Evolutionary conservation across 768 basidiomycete genomes (phyloP).

Genomic region (Lactarius hengduanensis): DNA sequence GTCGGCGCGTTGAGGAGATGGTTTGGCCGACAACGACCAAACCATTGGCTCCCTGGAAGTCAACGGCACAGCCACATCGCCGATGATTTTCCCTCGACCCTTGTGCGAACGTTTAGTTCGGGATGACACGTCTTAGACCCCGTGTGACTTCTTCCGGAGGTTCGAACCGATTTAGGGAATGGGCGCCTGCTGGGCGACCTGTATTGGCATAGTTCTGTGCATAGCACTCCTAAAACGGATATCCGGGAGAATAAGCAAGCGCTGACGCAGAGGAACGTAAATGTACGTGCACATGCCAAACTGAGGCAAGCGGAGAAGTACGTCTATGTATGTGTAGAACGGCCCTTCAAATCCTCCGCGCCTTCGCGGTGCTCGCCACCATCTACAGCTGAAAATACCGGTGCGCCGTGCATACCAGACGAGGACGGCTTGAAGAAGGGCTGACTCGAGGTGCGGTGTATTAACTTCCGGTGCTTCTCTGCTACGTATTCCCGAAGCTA

Average conservation of each 20-base stretch:
- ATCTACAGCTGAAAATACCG: constrained; percentile 9
- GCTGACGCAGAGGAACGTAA: not conserved
- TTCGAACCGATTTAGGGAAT: constrained; percentile 14
- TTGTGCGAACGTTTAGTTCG: not conserved
- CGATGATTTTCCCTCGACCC: not conserved
- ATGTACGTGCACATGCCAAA: constrained; percentile 3
- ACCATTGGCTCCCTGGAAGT: not conserved
- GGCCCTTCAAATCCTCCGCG: not conserved
- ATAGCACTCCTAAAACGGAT: constrained; percentile 8
- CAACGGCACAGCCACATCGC: constrained; percentile 25
- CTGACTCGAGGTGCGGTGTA: not conserved
- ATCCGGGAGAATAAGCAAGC: not conserved
- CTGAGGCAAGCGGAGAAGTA: not conserved
- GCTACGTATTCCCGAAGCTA: not conserved
- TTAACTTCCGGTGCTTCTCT: constrained; percentile 3
- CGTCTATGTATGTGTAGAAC: not conserved
- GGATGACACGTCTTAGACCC: not conserved
- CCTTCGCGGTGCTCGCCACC: not conserved
- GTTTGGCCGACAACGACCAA: not conserved
- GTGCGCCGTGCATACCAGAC: constrained; percentile 4
- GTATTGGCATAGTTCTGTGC: not conserved
- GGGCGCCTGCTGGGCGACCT: not conserved
- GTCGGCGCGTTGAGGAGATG: not conserved
- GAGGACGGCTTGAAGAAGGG: not conserved
- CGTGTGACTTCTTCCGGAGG: constrained; percentile 17